phyloP scores from a whole-genome alignment of 2,329 filamentous ascomycete genomes.

The Fusarium agapanthi region DNA sequence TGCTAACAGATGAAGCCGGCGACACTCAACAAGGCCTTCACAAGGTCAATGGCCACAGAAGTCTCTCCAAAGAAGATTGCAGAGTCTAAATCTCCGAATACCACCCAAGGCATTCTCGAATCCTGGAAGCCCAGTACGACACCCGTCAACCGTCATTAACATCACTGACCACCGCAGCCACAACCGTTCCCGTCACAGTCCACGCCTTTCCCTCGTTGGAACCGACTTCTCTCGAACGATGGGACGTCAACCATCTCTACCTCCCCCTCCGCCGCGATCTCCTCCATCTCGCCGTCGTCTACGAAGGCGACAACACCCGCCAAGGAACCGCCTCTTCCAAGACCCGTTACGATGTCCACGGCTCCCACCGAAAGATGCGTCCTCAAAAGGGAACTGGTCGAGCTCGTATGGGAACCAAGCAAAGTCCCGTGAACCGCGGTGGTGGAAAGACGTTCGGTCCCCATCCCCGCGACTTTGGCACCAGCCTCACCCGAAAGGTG shows the following conservation, averaged over 20 bases:
- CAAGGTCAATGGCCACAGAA: constrained; percentile 66
- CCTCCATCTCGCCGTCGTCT: constrained; percentile 89
- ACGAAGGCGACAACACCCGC: constrained; percentile 88
- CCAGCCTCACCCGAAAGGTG: constrained; percentile 83
- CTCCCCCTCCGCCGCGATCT: constrained; percentile 91
- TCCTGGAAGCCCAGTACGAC: constrained; percentile 58
- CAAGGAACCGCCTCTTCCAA: constrained; percentile 87
- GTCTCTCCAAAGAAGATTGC: constrained; percentile 48
- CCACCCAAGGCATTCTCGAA: constrained; percentile 48
- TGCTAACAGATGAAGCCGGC: constrained; percentile 43
- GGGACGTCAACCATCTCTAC: constrained; percentile 82
- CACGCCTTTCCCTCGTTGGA: constrained; percentile 92
- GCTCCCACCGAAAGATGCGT: constrained; percentile 81
- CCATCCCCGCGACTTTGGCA: constrained; percentile 88
- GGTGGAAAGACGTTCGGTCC: constrained; percentile 93
- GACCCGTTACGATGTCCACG: constrained; percentile 83
- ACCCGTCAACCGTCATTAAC: not conserved
- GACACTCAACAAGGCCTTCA: constrained; percentile 52
- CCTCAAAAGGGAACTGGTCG: constrained; percentile 87
- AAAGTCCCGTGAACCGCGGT: constrained; percentile 82
- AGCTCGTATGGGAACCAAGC: constrained; percentile 81
- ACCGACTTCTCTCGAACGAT: constrained; percentile 79
- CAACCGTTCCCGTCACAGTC: constrained; percentile 81
- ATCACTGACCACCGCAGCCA: constrained; percentile 50
- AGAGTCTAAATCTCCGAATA: constrained; percentile 38